Evolutionary conservation across 2,329 filamentous ascomycete species (phyloP).

Genomic region (Nigrospora sphaerica): DNA sequence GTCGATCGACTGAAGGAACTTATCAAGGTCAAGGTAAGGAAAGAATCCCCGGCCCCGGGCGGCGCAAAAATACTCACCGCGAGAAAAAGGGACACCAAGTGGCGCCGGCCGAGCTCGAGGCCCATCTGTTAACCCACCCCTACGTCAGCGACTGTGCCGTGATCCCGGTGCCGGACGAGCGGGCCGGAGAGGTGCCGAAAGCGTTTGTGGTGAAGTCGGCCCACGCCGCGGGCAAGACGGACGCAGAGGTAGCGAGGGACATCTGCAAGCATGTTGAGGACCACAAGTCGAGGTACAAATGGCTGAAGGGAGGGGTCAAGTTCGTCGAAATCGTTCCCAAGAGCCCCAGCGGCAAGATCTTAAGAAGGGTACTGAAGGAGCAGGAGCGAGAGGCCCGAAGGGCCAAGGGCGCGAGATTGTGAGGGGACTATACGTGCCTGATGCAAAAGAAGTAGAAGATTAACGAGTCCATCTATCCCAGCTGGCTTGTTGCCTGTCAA

Average conservation of each 20-base stretch:
- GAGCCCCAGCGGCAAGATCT: constrained; percentile 58
- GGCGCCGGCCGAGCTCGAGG: constrained; percentile 75
- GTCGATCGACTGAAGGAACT: constrained; percentile 62
- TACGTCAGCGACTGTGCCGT: constrained; percentile 74
- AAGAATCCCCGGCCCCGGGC: neutral
- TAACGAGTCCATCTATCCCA: too few relatives aligned
- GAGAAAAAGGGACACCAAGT: constrained; percentile 62
- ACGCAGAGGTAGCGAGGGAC: constrained; percentile 33
- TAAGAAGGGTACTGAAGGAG: constrained; percentile 56
- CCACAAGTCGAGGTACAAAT: constrained; percentile 53
- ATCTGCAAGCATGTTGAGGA: constrained; percentile 46
- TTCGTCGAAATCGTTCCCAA: constrained; percentile 56
- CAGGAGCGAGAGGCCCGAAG: constrained; percentile 58
- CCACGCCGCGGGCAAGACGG: constrained; percentile 16
- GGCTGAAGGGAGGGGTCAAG: constrained; percentile 44
- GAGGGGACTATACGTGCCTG: constrained; percentile 11
- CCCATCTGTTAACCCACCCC: constrained; percentile 67
- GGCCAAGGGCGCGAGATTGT: constrained; percentile 55
- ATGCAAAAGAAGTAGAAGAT: too few relatives aligned
- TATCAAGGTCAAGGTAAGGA: constrained; percentile 42
- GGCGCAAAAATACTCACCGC: neutral
- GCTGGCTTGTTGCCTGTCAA: too few relatives aligned
- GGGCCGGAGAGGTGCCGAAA: constrained; percentile 58
- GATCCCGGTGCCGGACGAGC: constrained; percentile 60
- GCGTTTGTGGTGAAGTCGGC: constrained; percentile 58